These are phyloP conservation scores for Rhynchospora pubera DNA, from an alignment of 176 grass and related monocot genomes.

Conservation along the genomic window DNA sequence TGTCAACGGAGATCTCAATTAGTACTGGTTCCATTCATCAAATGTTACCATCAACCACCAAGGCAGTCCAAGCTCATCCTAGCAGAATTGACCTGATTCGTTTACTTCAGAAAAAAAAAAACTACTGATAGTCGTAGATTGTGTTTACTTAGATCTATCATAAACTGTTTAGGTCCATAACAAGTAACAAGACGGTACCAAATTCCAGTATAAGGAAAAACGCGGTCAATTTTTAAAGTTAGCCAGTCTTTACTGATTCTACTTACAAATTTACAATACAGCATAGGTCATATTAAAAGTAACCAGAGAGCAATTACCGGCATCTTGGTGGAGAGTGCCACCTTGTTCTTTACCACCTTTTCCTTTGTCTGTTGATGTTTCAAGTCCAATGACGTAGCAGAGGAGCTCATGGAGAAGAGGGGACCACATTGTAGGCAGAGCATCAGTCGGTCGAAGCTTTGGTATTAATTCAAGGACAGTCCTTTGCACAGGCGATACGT, in stretches of 20 bases:
- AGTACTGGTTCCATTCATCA: background rate
- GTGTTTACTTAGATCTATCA: background rate
- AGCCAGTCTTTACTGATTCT: background rate
- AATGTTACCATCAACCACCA: background rate
- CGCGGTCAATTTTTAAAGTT: background rate
- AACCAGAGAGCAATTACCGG: conserved; percentile 32
- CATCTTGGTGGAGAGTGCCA: conserved; percentile 20
- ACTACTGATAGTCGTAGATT: background rate
- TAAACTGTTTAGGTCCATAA: background rate
- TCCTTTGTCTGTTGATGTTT: conserved; percentile 43
- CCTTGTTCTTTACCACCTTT: conserved; percentile 31
- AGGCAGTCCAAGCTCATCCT: background rate
- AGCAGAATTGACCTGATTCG: background rate
- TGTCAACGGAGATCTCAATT: background rate
- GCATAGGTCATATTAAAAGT: background rate
- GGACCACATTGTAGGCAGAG: conserved; percentile 70
- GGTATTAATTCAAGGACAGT: conserved; percentile 93
- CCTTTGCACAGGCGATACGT: conserved; percentile 54
- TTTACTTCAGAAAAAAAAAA: background rate
- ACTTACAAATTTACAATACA: background rate
- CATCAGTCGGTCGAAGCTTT: conserved; percentile 49
- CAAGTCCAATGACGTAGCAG: conserved; percentile 71
- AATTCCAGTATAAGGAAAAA: background rate
- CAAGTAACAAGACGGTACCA: background rate
- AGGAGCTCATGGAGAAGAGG: conserved; percentile 67